Percentiles rank a stretch among this genome's conserved stretches.
phyloP scores from a whole-genome alignment of 345 rosid genomes.

The Gossypium anomalum region DNA sequence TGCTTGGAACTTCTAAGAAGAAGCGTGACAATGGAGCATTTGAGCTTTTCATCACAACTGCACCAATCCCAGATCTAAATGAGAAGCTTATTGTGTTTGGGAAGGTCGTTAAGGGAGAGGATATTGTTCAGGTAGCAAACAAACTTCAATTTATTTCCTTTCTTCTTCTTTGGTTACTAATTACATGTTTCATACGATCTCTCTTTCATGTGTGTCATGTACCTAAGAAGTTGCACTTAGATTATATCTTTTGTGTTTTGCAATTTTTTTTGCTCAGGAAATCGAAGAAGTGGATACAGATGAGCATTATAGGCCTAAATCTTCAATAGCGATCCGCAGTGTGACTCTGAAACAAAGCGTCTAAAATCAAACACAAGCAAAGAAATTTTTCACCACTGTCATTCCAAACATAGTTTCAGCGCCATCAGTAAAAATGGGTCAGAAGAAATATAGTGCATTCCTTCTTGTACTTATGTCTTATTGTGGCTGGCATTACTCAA shows the following conservation, averaged over 20 bases:
- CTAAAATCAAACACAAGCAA: slow-evolving; percentile 18
- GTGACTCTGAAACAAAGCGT: slow-evolving; percentile 54
- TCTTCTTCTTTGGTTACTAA: too few species aligned
- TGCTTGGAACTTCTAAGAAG: slow-evolving; percentile 59
- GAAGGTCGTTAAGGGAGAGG: slow-evolving; percentile 51
- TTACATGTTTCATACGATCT: not conserved
- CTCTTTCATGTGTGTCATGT: not conserved
- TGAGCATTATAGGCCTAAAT: slow-evolving; percentile 78
- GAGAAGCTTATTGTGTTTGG: slow-evolving; percentile 62
- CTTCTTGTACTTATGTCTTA: not conserved
- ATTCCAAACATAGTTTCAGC: slow-evolving; percentile 1
- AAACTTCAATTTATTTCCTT: not conserved
- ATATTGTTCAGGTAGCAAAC: slow-evolving; percentile 40
- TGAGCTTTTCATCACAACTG: slow-evolving; percentile 56
- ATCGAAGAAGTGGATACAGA: slow-evolving; percentile 95
- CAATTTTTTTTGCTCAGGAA: slow-evolving; percentile 45
- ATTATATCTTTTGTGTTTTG: slow-evolving; percentile 10
- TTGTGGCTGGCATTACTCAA: not conserved
- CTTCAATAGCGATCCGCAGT: slow-evolving; percentile 47
- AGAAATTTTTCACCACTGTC: not conserved
- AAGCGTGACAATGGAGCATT: slow-evolving; percentile 44
- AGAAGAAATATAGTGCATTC: not conserved
- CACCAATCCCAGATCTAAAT: slow-evolving; percentile 51
- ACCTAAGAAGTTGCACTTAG: not conserved
- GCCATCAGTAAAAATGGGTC: not conserved